Evolutionary conservation across 106 monocot species (phyloP).

Genomic region (Dendrobium chrysotoxum): DNA sequence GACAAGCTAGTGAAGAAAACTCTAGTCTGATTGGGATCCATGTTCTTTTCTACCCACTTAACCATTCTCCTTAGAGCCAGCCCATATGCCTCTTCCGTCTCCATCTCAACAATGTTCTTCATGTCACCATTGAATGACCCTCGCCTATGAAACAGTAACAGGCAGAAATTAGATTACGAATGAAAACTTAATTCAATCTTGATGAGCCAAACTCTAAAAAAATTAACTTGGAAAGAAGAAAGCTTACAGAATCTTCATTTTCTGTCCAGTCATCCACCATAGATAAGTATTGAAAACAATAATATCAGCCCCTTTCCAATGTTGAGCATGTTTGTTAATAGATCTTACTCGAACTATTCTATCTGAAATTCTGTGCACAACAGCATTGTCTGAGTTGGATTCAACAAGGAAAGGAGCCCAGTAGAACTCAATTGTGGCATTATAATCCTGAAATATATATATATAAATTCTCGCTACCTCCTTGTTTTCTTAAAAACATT

Average conservation of each 20-base stretch:
- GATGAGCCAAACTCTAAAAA: not conserved
- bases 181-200: not conserved
- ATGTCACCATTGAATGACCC: conserved; percentile 56
- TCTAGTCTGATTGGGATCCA: conserved; percentile 45
- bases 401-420: conserved; percentile 95
- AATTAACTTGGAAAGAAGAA: not conserved
- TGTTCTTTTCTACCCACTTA: conserved; percentile 76
- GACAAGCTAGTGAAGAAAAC: conserved; percentile 89
- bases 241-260: conserved; percentile 76
- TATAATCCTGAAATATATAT: conserved; percentile 49
- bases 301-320: conserved; percentile 76
- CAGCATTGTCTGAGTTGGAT: conserved; percentile 87
- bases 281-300: conserved; percentile 83
- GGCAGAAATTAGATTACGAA: conserved; percentile 1
- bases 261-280: conserved; percentile 90
- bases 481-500: not conserved
- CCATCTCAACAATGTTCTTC: conserved; percentile 56
- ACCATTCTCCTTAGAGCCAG: conserved; percentile 54
- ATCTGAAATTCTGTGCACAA: conserved; percentile 57
- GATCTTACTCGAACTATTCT: conserved; percentile 56
- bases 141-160: conserved; percentile 27
- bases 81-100: conserved; percentile 67
- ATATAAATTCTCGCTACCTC: not conserved
- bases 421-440: conserved; percentile 91
- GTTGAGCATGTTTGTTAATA: conserved; percentile 64